phyloP scores from a whole-genome alignment of 129 eudicot species.

The Lactuca sativa region DNA sequence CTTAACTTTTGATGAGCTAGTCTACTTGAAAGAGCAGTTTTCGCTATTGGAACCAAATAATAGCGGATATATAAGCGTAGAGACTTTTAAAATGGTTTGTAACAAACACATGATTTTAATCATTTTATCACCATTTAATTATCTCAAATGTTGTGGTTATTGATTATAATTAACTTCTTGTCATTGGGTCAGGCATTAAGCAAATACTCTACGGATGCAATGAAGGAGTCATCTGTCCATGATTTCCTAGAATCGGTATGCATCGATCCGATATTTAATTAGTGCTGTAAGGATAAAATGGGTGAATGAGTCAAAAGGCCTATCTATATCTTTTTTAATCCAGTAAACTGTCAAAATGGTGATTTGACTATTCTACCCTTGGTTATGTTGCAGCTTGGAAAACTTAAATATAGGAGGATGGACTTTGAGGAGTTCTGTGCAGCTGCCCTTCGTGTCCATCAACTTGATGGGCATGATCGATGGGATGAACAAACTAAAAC shows the following conservation, averaged over 20 bases:
- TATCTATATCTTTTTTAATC: no score
- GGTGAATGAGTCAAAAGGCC: no score
- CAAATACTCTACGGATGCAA: conserved; percentile 33
- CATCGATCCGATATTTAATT: background rate
- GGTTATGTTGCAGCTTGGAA: conserved; percentile 25
- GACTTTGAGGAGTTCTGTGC: conserved; percentile 43
- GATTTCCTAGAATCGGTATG: conserved; percentile 36
- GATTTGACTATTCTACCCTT: conserved; percentile 18
- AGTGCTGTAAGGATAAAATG: background rate
- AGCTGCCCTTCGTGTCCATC: conserved; percentile 36
- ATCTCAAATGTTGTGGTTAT: background rate
- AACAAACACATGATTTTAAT: conserved; percentile 1
- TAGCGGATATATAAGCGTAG: conserved; percentile 32
- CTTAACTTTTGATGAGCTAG: conserved; percentile 26
- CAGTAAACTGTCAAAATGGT: background rate
- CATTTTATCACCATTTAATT: conserved; percentile 4
- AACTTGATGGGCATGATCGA: conserved; percentile 32
- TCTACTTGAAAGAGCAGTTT: conserved; percentile 37
- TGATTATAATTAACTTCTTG: background rate
- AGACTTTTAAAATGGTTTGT: conserved; percentile 28
- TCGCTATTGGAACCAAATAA: conserved; percentile 27
- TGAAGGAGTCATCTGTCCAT: conserved; percentile 32
- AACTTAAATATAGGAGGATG: conserved; percentile 34
- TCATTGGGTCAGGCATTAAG: conserved; percentile 22
- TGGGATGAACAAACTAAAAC: conserved; percentile 30